Conservation (phyloP, 345 rosid species). For the Triadica sebifera region DNA sequence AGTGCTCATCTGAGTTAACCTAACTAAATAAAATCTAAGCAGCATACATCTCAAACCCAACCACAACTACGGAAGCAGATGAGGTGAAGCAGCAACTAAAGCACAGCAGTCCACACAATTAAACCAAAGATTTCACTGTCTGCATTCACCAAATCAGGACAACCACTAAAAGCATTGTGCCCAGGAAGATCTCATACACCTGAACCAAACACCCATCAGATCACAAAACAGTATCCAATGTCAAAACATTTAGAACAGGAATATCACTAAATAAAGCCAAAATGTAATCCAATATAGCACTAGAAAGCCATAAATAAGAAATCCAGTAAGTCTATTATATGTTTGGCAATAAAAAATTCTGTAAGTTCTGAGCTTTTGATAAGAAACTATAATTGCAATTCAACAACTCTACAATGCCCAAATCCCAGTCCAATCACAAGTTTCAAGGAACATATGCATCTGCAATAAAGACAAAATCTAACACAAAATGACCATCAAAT, state of each 20-base stretch:
- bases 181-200: conserved; percentile 39
- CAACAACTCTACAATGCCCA: background rate
- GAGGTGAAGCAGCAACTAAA: conserved; percentile 40
- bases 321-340: background rate
- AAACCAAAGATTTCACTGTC: conserved; percentile 35
- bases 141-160: conserved; percentile 37
- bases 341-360: conserved; percentile 3
- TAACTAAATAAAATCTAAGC: conserved; percentile 15
- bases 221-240: conserved; percentile 18
- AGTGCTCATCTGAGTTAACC: conserved; percentile 5
- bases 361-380: background rate
- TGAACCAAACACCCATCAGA: conserved; percentile 35
- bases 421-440: background rate
- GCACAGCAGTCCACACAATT: conserved; percentile 39
- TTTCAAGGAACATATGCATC: background rate
- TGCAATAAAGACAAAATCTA: background rate
- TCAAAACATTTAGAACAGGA: conserved; percentile 13
- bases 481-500: background rate
- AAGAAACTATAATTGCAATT: background rate
- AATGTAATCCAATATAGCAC: background rate
- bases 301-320: background rate
- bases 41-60: conserved; percentile 22
- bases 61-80: conserved; percentile 27
- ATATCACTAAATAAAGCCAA: background rate
- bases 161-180: conserved; percentile 34